These are phyloP conservation scores for Phylloporus sp. DNA, from an alignment of 768 basidiomycete genomes.

Conservation along the genomic window DNA sequence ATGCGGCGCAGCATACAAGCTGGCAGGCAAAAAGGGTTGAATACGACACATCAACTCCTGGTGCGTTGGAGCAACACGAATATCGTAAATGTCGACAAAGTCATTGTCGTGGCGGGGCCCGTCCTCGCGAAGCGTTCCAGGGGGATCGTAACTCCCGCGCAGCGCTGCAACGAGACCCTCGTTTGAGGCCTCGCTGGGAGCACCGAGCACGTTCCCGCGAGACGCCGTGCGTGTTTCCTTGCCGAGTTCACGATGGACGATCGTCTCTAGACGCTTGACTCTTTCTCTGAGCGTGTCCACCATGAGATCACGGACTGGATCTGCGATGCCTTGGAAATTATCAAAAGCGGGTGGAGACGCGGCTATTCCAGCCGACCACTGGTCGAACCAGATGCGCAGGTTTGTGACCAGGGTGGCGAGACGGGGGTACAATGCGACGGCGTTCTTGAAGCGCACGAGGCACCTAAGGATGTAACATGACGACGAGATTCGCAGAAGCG, in stretches of 20 bases:
- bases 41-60: conserved; percentile 51
- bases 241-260: conserved; percentile 49
- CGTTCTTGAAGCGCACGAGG: conserved; percentile 57
- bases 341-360: conserved; percentile 40
- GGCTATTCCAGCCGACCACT: conserved; percentile 44
- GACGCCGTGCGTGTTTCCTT: conserved; percentile 28
- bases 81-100: conserved; percentile 46
- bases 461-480: conserved; percentile 35
- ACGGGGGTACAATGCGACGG: conserved; percentile 42
- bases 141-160: conserved; percentile 46
- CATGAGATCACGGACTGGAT: conserved; percentile 37
- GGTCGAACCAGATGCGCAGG: conserved; percentile 42
- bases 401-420: conserved; percentile 39
- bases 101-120: conserved; percentile 74
- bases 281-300: conserved; percentile 27
- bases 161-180: conserved; percentile 40
- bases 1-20: conserved; percentile 58
- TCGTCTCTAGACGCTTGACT: conserved; percentile 34
- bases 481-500: conserved; percentile 17
- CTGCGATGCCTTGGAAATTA: conserved; percentile 34
- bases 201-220: conserved; percentile 1
- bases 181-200: conserved; percentile 2
- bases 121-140: conserved; percentile 44
- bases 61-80: conserved; percentile 69
- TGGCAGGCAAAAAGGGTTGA: conserved; percentile 60